Conservation (phyloP, 2,329 filamentous ascomycete genomes). For the Eutypa lata region DNA sequence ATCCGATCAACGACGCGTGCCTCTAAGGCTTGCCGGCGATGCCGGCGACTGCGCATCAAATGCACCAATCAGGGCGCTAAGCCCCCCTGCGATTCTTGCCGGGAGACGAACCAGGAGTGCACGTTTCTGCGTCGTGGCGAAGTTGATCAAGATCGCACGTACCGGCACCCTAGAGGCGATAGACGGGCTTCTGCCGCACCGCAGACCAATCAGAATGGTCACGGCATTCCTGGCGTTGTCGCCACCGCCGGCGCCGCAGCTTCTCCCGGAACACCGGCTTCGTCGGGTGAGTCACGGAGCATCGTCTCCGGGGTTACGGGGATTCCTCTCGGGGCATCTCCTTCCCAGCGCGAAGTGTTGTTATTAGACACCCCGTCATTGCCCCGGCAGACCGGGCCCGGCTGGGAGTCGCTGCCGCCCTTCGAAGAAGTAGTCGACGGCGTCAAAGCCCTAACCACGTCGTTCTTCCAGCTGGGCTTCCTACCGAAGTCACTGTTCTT, state of each 20-base stretch:
- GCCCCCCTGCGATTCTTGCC: no score
- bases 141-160: not conserved
- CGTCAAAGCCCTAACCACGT: not conserved
- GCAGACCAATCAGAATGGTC: not conserved
- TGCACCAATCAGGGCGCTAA: not conserved
- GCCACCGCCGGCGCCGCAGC: no score
- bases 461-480: conserved; percentile 18
- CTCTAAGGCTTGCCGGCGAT: not conserved
- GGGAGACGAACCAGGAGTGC: not conserved
- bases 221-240: no score
- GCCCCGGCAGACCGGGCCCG: not conserved
- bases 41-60: not conserved
- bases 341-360: no score
- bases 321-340: no score
- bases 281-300: no score
- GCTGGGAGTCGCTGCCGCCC: not conserved
- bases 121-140: not conserved
- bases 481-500: conserved; percentile 30
- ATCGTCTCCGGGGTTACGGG: no score
- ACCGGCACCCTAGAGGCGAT: not conserved
- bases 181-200: not conserved
- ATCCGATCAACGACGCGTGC: not conserved
- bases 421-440: not conserved
- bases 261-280: no score
- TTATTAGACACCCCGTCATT: no score